phyloP scores from a whole-genome alignment of 176 grass and related monocot genomes.

The Urochloa ruziziensis region DNA sequence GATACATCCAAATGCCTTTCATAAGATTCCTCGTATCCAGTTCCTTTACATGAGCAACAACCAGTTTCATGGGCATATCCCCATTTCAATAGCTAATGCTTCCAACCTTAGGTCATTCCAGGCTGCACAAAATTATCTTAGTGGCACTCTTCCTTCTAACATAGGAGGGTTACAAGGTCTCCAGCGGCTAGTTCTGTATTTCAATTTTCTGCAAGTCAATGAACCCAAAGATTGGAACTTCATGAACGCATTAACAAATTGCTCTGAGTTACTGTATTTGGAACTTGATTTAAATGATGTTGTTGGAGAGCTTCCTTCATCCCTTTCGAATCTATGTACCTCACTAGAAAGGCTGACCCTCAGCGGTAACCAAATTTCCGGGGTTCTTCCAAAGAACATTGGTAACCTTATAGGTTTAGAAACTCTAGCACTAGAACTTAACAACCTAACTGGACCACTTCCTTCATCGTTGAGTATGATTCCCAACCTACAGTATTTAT shows the following conservation, averaged over 20 bases:
- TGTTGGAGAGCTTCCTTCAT: constrained; percentile 6
- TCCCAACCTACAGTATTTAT: neutral
- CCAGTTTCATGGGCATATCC: constrained; percentile 22
- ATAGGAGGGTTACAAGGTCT: constrained; percentile 1
- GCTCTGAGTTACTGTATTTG: constrained; percentile 11
- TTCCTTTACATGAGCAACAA: neutral
- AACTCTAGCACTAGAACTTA: neutral
- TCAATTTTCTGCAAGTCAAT: constrained; percentile 10
- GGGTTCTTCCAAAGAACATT: constrained; percentile 22
- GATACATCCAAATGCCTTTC: neutral
- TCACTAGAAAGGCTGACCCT: neutral
- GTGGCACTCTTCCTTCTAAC: constrained; percentile 8
- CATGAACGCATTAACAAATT: constrained; percentile 29
- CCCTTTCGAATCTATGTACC: constrained; percentile 27
- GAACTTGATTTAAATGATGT: constrained; percentile 5
- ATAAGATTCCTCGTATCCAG: constrained; percentile 8
- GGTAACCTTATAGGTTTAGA: constrained; percentile 17
- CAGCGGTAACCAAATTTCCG: neutral
- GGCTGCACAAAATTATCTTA: neutral
- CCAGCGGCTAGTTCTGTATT: neutral
- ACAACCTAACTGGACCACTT: constrained; percentile 30
- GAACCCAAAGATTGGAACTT: constrained; percentile 31
- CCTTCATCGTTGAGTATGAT: constrained; percentile 36
- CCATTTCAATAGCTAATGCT: constrained; percentile 24
- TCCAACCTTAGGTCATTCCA: constrained; percentile 5